A percentile compares a stretch with the other conserved stretches of the same genome.
Evolutionary conservation across 1,284 basidiomycete genomes (phyloP).

Genomic region (Puccinia novopanici): DNA sequence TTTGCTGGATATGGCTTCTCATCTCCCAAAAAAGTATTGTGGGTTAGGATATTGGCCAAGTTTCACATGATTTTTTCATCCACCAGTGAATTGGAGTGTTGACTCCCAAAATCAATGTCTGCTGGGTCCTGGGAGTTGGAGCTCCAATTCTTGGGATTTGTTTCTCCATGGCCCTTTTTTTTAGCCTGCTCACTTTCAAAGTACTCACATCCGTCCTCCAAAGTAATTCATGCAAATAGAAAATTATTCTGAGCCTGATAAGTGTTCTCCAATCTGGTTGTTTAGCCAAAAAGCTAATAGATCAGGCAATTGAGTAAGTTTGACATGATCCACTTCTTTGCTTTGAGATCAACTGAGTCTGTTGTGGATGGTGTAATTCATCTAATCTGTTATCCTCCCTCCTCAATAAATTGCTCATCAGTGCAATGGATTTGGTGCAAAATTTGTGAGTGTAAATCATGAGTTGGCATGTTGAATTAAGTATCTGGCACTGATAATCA

Average conservation of each 20-base stretch:
- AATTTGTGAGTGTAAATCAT: constrained; percentile 38
- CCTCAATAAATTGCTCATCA: constrained; percentile 3
- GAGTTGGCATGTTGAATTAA: neutral
- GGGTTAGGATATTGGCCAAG: too few species aligned
- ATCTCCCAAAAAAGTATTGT: too few species aligned
- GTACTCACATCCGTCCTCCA: constrained; percentile 57
- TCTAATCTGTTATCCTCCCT: neutral
- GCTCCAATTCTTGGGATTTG: too few species aligned
- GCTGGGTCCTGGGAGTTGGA: too few species aligned
- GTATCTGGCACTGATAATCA: neutral
- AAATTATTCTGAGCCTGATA: constrained; percentile 90
- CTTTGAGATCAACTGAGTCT: constrained; percentile 58
- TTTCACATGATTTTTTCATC: too few species aligned
- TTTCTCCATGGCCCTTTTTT: too few species aligned
- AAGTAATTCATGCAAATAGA: constrained; percentile 83
- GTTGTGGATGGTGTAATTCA: neutral
- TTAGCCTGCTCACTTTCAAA: too few species aligned
- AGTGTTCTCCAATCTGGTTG: constrained; percentile 84
- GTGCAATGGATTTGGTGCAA: constrained; percentile 51
- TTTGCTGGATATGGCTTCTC: too few species aligned
- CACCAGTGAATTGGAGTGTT: too few species aligned
- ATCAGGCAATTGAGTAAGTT: constrained; percentile 78
- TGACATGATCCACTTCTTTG: constrained; percentile 65
- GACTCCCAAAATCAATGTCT: too few species aligned
- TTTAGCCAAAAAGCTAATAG: constrained; percentile 85